These are phyloP conservation scores for Penicillium sp. DNA, from an alignment of 2,329 filamentous ascomycete genomes.

Conservation along the genomic window DNA sequence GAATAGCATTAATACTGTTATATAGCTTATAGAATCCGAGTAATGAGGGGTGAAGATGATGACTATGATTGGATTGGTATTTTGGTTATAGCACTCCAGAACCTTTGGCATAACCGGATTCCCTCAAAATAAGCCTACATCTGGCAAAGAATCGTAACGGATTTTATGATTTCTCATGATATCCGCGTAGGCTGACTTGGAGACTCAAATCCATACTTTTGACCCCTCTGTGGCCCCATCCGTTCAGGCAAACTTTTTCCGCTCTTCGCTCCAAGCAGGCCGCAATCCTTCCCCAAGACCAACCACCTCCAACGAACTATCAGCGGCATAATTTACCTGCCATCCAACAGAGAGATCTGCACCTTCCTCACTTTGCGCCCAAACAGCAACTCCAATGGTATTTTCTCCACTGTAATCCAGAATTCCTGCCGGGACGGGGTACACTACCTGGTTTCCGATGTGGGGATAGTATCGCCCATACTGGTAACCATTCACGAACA, in stretches of 20 bases:
- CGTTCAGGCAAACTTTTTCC: slow-evolving; percentile 36
- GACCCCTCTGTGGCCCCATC: too few species aligned
- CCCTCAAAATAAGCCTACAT: background rate
- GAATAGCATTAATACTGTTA: background rate
- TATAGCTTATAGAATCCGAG: background rate
- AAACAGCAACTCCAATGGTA: slow-evolving; percentile 57
- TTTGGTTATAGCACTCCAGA: background rate
- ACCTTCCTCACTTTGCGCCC: slow-evolving; percentile 57
- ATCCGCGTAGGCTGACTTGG: background rate
- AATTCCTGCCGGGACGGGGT: slow-evolving; percentile 60
- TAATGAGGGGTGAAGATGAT: background rate
- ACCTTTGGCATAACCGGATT: background rate
- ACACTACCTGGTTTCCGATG: slow-evolving; percentile 60
- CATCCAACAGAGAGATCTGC: slow-evolving; percentile 52
- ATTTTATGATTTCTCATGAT: background rate
- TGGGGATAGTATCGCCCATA: slow-evolving; percentile 60
- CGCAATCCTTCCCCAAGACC: slow-evolving; percentile 50
- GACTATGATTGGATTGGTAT: background rate
- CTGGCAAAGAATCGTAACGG: background rate
- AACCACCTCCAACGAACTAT: slow-evolving; percentile 51
- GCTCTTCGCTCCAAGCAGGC: slow-evolving; percentile 49
- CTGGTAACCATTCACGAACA: slow-evolving; percentile 66
- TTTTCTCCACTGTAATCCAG: slow-evolving; percentile 59
- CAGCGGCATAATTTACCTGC: slow-evolving; percentile 54
- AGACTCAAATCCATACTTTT: background rate